Evolutionary conservation across 2,329 filamentous ascomycete species (phyloP).

Genomic region (Calonectria crousiana): DNA sequence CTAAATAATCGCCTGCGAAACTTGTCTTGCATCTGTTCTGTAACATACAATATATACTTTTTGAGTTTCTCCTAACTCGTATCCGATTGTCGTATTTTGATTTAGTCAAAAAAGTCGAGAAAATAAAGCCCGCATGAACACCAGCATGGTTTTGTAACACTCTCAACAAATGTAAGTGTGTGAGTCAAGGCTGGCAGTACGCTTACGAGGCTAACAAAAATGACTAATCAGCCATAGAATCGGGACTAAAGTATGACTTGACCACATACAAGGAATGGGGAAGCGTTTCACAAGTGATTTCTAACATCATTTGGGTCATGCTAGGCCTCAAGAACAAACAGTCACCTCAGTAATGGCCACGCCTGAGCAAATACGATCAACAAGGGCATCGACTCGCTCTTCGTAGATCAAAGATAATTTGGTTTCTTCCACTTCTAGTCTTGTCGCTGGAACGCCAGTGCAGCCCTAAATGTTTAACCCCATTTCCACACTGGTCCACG

Average conservation of each 20-base stretch:
- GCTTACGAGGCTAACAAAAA: neutral
- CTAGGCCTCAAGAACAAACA: neutral
- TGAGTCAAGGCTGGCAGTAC: neutral
- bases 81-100: neutral
- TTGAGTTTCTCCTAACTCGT: neutral
- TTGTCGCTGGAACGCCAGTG: neutral
- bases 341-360: neutral
- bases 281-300: neutral
- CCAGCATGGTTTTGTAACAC: neutral
- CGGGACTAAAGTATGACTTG: neutral
- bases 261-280: neutral
- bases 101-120: neutral
- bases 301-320: neutral
- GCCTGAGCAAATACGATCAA: neutral
- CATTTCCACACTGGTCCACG: neutral
- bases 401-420: neutral
- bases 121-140: neutral
- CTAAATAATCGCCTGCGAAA: slow-evolving; percentile 8
- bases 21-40: slow-evolving; percentile 22
- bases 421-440: neutral
- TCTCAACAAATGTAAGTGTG: no score
- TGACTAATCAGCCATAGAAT: neutral
- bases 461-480: neutral
- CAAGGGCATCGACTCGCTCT: neutral
- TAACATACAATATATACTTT: slow-evolving; percentile 25